A percentile compares a stretch with the other conserved stretches of the same genome.
Conservation (phyloP, 371 early-diverging fungal genomes). For the Parasitella parasitica region DNA sequence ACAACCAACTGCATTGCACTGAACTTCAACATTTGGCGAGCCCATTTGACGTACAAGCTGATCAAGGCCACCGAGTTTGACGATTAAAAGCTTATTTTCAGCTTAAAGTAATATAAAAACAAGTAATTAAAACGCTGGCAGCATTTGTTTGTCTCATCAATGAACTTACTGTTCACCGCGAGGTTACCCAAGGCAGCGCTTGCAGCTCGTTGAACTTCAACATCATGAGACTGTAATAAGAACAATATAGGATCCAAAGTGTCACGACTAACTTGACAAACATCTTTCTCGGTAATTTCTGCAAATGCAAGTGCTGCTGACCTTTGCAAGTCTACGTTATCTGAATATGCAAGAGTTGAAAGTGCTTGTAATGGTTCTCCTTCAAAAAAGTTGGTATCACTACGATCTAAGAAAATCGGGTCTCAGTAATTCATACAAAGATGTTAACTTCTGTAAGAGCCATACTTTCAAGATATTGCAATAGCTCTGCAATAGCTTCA, state of each 20-base stretch:
- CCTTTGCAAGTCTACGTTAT: conserved; percentile 83
- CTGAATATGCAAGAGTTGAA: conserved; percentile 82
- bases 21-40: conserved; percentile 85
- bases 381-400: conserved; percentile 82
- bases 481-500: conserved; percentile 80
- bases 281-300: conserved; percentile 90
- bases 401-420: conserved; percentile 53
- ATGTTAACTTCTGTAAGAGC: conserved; percentile 1
- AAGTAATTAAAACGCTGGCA: background rate
- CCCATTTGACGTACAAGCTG: conserved; percentile 88
- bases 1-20: conserved; percentile 94
- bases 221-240: conserved; percentile 80
- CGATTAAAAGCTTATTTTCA: conserved; percentile 84
- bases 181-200: conserved; percentile 90
- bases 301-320: conserved; percentile 91
- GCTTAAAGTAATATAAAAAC: too few relatives aligned
- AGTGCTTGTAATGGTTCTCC: conserved; percentile 84
- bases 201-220: conserved; percentile 87
- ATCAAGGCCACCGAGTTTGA: conserved; percentile 83
- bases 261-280: conserved; percentile 75
- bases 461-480: conserved; percentile 83
- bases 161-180: conserved; percentile 77
- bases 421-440: background rate
- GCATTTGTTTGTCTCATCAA: background rate
- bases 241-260: conserved; percentile 83